Percentiles rank a stretch among this genome's conserved stretches.
phyloP scores from a whole-genome alignment of 352 stramenopile species.

The Phytophthora cryptogea region DNA sequence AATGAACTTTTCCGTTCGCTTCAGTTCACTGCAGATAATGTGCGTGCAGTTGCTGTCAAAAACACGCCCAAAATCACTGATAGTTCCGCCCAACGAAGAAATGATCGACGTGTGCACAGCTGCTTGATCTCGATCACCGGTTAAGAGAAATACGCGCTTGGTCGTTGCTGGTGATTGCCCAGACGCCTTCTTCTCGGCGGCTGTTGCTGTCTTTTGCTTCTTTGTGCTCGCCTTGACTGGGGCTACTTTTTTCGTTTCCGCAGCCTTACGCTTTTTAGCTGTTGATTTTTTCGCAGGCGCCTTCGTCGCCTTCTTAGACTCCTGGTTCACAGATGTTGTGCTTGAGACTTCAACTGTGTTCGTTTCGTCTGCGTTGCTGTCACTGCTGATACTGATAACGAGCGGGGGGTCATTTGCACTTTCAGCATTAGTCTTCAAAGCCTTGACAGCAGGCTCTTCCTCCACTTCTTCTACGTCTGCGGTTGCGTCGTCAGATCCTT shows the following conservation, averaged over 20 bases:
- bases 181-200: constrained; percentile 7
- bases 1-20: constrained; percentile 89
- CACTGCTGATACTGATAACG: constrained; percentile 27
- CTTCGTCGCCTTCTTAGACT: constrained; percentile 24
- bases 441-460: constrained; percentile 26
- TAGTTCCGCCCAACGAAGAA: constrained; percentile 56
- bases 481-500: constrained; percentile 15
- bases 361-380: constrained; percentile 31
- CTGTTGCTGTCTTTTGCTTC: constrained; percentile 39
- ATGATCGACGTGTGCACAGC: constrained; percentile 81
- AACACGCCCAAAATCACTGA: constrained; percentile 67
- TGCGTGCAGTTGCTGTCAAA: constrained; percentile 80
- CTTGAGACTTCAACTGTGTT: constrained; percentile 7
- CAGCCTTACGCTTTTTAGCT: constrained; percentile 35
- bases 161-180: constrained; percentile 12
- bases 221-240: constrained; percentile 26
- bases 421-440: constrained; percentile 14
- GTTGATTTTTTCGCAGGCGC: constrained; percentile 23
- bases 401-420: constrained; percentile 20
- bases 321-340: constrained; percentile 4
- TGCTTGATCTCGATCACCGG: constrained; percentile 71
- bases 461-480: constrained; percentile 24
- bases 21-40: constrained; percentile 88
- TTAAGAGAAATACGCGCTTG: constrained; percentile 72
- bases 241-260: constrained; percentile 18